Evolutionary conservation across 1,284 basidiomycete genomes (phyloP).

Genomic region (Cerrena zonata): DNA sequence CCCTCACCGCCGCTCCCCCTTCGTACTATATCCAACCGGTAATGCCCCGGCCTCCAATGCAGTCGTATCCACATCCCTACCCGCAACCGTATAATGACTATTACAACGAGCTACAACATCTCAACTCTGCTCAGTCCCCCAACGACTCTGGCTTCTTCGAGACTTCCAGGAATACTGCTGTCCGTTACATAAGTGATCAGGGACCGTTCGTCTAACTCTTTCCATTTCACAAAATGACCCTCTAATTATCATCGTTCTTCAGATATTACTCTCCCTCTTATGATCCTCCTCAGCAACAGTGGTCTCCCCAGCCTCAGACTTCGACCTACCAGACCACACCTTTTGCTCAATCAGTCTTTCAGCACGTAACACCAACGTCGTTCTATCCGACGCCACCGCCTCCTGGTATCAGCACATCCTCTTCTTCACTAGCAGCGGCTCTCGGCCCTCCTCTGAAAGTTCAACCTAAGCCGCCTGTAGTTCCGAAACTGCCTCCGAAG

Average conservation of each 20-base stretch:
- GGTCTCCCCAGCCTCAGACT: constrained; percentile 30
- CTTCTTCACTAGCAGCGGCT: constrained; percentile 67
- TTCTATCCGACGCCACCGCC: constrained; percentile 67
- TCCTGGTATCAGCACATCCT: constrained; percentile 53
- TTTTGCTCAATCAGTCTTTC: constrained; percentile 59
- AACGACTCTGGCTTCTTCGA: constrained; percentile 51
- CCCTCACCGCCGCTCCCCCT: constrained; percentile 49
- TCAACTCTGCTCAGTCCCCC: constrained; percentile 35
- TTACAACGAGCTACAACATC: constrained; percentile 45
- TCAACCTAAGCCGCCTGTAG: neutral
- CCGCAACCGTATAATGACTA: constrained; percentile 52
- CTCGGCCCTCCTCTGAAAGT: constrained; percentile 42
- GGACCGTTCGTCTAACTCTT: constrained; percentile 25
- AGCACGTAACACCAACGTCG: constrained; percentile 49
- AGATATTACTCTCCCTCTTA: constrained; percentile 13
- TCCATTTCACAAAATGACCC: neutral
- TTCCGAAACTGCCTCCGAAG: constrained; percentile 20
- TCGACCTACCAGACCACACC: constrained; percentile 46
- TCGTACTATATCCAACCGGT: constrained; percentile 53
- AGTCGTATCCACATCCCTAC: constrained; percentile 37
- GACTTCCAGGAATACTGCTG: constrained; percentile 44
- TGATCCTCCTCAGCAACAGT: constrained; percentile 20
- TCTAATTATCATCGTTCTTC: constrained; percentile 16
- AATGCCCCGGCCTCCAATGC: constrained; percentile 38
- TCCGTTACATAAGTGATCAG: constrained; percentile 44